Evolutionary conservation across 352 stramenopile species (phyloP).

Genomic region (Globisporangium nodosum): DNA sequence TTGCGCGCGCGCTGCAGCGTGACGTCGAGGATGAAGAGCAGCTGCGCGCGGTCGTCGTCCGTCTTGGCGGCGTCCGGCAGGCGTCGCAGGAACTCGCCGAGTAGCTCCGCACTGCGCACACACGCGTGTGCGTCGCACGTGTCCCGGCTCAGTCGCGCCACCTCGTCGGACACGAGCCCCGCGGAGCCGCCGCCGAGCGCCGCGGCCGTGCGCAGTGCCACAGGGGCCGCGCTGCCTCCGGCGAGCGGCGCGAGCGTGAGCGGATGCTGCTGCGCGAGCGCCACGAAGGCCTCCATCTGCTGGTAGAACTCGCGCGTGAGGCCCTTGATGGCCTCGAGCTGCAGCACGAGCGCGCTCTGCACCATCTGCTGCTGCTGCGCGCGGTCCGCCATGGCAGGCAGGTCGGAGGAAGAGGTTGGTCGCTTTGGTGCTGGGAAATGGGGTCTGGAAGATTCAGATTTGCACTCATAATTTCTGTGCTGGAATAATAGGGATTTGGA

Average conservation of each 20-base stretch:
- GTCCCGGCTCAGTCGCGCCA: conserved; percentile 27
- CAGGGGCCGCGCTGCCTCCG: conserved; percentile 12
- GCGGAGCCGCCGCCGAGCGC: conserved; percentile 14
- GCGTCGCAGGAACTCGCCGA: conserved; percentile 34
- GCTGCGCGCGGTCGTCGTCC: conserved; percentile 45
- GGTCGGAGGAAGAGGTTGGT: no score
- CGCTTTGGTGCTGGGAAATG: not conserved
- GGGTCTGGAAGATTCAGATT: not conserved
- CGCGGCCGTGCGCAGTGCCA: conserved; percentile 26
- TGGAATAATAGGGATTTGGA: not conserved
- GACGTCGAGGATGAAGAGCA: conserved; percentile 51
- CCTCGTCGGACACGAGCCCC: conserved; percentile 36
- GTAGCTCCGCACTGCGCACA: conserved; percentile 25
- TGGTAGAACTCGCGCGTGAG: conserved; percentile 57
- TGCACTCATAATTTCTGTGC: not conserved
- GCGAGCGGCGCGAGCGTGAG: conserved; percentile 24
- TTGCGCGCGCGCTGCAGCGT: conserved; percentile 26
- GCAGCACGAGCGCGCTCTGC: conserved; percentile 54
- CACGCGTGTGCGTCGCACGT: conserved; percentile 34
- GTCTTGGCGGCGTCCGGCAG: conserved; percentile 31
- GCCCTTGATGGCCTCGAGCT: conserved; percentile 36
- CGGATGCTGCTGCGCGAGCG: conserved; percentile 45
- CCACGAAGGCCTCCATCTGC: conserved; percentile 57
- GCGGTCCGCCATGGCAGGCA: not conserved
- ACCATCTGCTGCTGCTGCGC: conserved; percentile 25